These are phyloP conservation scores for Paraconiothyrium brasiliense DNA, from an alignment of 2,329 filamentous ascomycete genomes.

Conservation along the genomic window DNA sequence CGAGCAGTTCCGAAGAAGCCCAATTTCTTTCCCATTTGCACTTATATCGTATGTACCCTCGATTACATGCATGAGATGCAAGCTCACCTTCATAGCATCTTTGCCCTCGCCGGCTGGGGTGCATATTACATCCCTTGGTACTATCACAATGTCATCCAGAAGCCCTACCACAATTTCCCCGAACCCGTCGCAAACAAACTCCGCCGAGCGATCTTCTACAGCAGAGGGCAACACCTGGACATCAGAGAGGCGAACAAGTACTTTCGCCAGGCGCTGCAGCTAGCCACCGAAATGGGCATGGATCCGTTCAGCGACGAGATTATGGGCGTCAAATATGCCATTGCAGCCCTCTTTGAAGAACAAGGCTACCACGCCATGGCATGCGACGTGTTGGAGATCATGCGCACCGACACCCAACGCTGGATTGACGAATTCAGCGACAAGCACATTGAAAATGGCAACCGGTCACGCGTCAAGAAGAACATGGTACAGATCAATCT, in stretches of 20 bases:
- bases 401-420: conserved; percentile 72
- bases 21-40: conserved; percentile 51
- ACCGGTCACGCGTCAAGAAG: conserved; percentile 73
- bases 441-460: conserved; percentile 51
- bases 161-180: conserved; percentile 67
- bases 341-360: conserved; percentile 82
- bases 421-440: conserved; percentile 59
- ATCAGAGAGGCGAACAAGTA: conserved; percentile 81
- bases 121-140: conserved; percentile 58
- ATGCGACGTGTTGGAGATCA: conserved; percentile 79
- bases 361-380: conserved; percentile 75
- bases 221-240: conserved; percentile 71
- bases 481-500: conserved; percentile 80
- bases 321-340: conserved; percentile 84
- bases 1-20: conserved; percentile 50
- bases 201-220: conserved; percentile 87
- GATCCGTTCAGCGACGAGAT: conserved; percentile 93
- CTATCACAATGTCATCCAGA: conserved; percentile 58
- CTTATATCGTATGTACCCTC: conserved; percentile 34
- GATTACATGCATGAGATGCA: not conserved
- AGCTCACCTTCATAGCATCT: conserved; percentile 41
- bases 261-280: conserved; percentile 80
- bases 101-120: conserved; percentile 48
- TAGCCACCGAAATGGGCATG: conserved; percentile 77
- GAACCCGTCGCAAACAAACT: conserved; percentile 79